Evolutionary conservation across 2,329 filamentous ascomycete species (phyloP), one percentile per base, ranked within the genome.

Genomic region (Neoascochyta sp.): DNA sequence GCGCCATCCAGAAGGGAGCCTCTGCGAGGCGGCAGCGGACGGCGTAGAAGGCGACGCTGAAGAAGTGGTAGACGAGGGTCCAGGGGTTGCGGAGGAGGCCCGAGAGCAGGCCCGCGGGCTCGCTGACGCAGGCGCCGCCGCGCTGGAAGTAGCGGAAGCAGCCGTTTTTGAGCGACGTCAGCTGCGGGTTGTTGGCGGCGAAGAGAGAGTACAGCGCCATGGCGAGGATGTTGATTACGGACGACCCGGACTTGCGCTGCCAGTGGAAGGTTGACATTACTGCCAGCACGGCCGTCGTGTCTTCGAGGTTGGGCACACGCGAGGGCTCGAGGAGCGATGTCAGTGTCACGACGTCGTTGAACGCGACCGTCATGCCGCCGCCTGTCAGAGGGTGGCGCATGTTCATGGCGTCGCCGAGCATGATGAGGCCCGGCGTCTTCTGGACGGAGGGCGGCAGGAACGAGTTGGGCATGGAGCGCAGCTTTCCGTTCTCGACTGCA

Each of bases 371-470:
- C 92, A 98, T 98, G 50, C 92, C 92, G 45, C 92, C 92, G 30
- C 92, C 92, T 0, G 92, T 98, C 9, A 98, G 74, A 2, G 92
- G 92, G 66, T 98, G 92, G n/a, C 92, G 85, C 92, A 98, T 98
- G 70, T 98, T 98, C 74, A 94, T 82, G 9, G 92, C 90, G 60
- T 98, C 92, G 36, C 92, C 92, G 7, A 96, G 74, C 19, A 98
- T 70, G 27, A 95, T 73, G 38, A 95, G 67, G 4, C 86, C 86
- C 1, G 80, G 76, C 8, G 76, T 75, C 24, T 73, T 75, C 56
- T 85, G 83, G 38, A 83, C 84, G 1, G 79, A 75, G 0, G 92
- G 79, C 4, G 92, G 89, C 3, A 98, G 77, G 73, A 85, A 98
- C 39, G 83, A 90, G 66, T 96, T 98, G 29, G 92, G 92, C 92